Percentiles rank a stretch among this genome's conserved stretches.
Evolutionary conservation across 2,329 filamentous ascomycete species (phyloP).

Genomic region (Helotiales sp.): DNA sequence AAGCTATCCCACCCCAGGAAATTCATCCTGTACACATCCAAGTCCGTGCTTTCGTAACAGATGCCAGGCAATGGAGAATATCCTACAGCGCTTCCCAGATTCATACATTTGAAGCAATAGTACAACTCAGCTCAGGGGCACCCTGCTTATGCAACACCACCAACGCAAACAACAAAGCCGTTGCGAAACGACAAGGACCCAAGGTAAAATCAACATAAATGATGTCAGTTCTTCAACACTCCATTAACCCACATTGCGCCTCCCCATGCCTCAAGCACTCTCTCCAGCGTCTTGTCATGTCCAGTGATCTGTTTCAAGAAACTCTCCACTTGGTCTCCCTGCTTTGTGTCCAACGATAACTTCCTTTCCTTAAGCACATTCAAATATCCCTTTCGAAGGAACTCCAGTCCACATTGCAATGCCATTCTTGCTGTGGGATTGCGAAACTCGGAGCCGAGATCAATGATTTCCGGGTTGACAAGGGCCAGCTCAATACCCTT

Average conservation of each 20-base stretch:
- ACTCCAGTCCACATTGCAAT: neutral
- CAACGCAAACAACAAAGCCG: too few relatives aligned
- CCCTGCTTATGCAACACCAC: too few relatives aligned
- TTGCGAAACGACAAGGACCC: too few relatives aligned
- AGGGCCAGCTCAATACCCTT: neutral
- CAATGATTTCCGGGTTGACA: neutral
- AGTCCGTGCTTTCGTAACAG: too few relatives aligned
- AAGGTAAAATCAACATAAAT: too few relatives aligned
- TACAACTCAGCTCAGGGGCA: too few relatives aligned
- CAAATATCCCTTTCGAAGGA: neutral
- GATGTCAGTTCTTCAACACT: neutral
- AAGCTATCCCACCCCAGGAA: too few relatives aligned
- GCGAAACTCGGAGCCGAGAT: neutral
- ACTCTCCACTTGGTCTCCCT: neutral
- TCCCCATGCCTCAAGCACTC: slow-evolving; percentile 1
- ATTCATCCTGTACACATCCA: too few relatives aligned
- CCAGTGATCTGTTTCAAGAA: neutral
- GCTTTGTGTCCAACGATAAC: neutral
- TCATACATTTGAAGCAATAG: too few relatives aligned
- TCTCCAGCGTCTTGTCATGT: neutral
- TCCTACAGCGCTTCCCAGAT: too few relatives aligned
- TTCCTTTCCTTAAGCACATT: neutral
- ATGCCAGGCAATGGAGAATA: too few relatives aligned
- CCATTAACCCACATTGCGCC: slow-evolving; percentile 16
- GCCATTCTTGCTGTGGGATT: neutral